Base-by-base conservation (phyloP, 331 rosid species). In the Quercus lobata region DNA sequence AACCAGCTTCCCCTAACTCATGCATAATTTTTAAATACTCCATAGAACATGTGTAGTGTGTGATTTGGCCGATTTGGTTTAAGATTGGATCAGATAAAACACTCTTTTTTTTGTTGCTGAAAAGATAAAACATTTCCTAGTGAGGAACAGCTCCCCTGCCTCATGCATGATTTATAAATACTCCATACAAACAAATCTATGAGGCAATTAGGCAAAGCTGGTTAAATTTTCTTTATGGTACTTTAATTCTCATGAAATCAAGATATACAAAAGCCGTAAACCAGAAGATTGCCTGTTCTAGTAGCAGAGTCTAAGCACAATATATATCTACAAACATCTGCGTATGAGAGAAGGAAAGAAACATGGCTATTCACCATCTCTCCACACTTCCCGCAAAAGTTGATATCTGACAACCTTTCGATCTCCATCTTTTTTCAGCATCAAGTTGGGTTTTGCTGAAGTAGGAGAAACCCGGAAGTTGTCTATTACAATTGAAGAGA, bases 341-440 rank as follows among this genome's bases (percentile, higher is more conserved):
- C 11, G 32, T 41, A 9, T 14, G 72, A 35, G 29, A 35, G 70
- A 27, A 27, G n/a, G 15, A 54, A 27, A 29, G 76, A 62, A 30
- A 46, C 65, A 49, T 53, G 24, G 54, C 87, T 72, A 89, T 74
- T 86, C 85, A 76, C 83, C 70, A 63, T 78, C 87, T 85, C 80
- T 89, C 98, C 98, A 93, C 30, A 82, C 90, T 85, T 91, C 89
- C 66, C 92, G 83, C 82, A 93, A 81, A 81, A 93, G 93, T 75
- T 91, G 86, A 84, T 87, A 93, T 24, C 98, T 69, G 69, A 89
- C 81, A 66, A 87, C 85, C 76, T 83, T 83, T 21, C 86, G 84
- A 57, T 86, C 88, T 37, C 87, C 84, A 53, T 80, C 84, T 63
- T 66, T 79, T 32, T 52, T 87, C 24, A 72, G 77, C 22, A 69